Base-by-base conservation (phyloP, 2,329 filamentous ascomycete species). In the Macrophomina tecta region DNA sequence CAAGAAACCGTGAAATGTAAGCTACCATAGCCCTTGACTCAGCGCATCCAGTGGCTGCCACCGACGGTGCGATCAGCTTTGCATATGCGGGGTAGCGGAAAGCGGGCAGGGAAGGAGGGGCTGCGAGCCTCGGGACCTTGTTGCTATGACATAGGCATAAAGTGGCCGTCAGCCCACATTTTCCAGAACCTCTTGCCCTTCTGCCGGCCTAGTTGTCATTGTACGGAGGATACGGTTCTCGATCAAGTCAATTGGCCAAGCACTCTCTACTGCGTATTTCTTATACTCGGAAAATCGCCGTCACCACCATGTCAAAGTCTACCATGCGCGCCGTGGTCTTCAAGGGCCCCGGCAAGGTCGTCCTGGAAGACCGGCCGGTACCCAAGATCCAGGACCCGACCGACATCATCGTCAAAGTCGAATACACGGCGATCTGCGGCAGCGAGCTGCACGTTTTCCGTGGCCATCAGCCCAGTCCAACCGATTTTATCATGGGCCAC, bases 281-380 rank as follows among this genome's bases (percentile, higher is more conserved):
- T 18, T 18, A 16, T 28, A 34, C 16, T 32, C 8, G 1, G 45
- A 32, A 36, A 55, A 14, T 14, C 14, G 4, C 12, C 18, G 12
- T 32, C 32, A 49, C 42, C 62, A 36, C 5, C 32, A 65, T 65
- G 63, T 46, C 63, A 32, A 49, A 58, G 23, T 67, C 91, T 38
- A 67, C 86, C 0, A 97, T 97, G 94, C 91, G 91, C 78, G 93
- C 93, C 36, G 92, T 97, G 36, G 87, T 97, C 65, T 96, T 97
- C 81, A 90, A 94, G 69, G 92, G 90, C 2, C 90, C 91, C 4
- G 84, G 86, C 73, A 88, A 91, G 74, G 85, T 97, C 65, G 89
- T 86, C 0, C 80, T 97, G 65, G 90, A 97, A 80, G 88, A 95
- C 68, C 86, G 92, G 23, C 93, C 93, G 0, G 85, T 94, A 12